Evolutionary conservation across 2,329 filamentous ascomycete genomes (phyloP).

Genomic region (Xylariaceae sp.): DNA sequence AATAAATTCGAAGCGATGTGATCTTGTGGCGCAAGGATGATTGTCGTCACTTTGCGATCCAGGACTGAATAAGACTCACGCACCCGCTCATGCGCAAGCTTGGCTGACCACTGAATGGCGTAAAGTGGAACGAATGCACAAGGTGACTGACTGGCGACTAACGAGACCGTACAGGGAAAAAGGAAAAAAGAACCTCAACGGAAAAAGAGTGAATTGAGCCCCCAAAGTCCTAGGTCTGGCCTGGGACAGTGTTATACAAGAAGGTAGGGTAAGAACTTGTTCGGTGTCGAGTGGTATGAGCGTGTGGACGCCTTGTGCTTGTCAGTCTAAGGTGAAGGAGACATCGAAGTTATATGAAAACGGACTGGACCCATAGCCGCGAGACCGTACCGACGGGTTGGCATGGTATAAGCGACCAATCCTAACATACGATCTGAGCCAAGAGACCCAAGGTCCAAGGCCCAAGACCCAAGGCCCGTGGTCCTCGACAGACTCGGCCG

Average conservation of each 20-base stretch:
- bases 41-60: slow-evolving; percentile 13
- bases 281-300: not conserved
- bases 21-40: slow-evolving; percentile 16
- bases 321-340: slow-evolving; percentile 4
- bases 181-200: slow-evolving; percentile 16
- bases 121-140: slow-evolving; percentile 14
- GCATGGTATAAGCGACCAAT: slow-evolving; percentile 13
- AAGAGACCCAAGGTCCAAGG: slow-evolving; percentile 6
- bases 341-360: slow-evolving; percentile 16
- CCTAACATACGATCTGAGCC: slow-evolving; percentile 10
- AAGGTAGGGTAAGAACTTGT: not conserved
- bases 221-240: slow-evolving; percentile 15
- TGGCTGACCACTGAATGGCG: slow-evolving; percentile 18
- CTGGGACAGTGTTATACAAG: slow-evolving; percentile 6
- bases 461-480: slow-evolving; percentile 1
- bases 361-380: slow-evolving; percentile 11
- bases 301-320: not conserved
- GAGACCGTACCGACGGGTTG: slow-evolving; percentile 5
- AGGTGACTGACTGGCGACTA: slow-evolving; percentile 17
- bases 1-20: slow-evolving; percentile 15
- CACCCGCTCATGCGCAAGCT: slow-evolving; percentile 7
- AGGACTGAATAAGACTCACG: slow-evolving; percentile 13
- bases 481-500: slow-evolving; percentile 3
- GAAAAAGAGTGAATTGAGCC: slow-evolving; percentile 6
- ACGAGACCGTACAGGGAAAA: slow-evolving; percentile 8